Conservation (phyloP, 345 rosid genomes). For the Nephelium lappaceum region DNA sequence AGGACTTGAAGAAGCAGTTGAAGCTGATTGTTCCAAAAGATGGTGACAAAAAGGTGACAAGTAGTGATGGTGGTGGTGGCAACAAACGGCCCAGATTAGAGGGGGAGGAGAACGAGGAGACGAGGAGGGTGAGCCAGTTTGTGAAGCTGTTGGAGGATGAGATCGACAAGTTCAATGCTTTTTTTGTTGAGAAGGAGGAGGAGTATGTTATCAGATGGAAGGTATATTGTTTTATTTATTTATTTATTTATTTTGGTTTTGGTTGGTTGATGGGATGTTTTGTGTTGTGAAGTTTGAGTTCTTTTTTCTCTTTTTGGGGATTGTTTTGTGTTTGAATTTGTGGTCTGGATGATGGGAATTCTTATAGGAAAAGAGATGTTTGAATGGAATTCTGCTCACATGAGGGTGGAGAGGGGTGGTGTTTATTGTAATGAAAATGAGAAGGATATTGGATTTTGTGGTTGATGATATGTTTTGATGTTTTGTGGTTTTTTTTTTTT, state of each 20-base stretch:
- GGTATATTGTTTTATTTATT: slow-evolving; percentile 31
- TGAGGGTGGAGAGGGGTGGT: no score
- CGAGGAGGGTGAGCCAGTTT: slow-evolving; percentile 45
- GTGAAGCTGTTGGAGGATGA: slow-evolving; percentile 52
- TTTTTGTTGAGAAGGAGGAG: slow-evolving; percentile 59
- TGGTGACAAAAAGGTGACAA: background rate
- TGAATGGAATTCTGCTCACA: no score
- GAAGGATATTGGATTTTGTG: no score
- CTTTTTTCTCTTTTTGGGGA: no score
- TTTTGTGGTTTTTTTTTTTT: no score
- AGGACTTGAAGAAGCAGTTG: slow-evolving; percentile 66
- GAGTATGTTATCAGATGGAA: slow-evolving; percentile 57
- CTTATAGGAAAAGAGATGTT: no score
- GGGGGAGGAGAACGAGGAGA: slow-evolving; percentile 21
- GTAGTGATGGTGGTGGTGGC: background rate
- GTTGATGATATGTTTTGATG: no score
- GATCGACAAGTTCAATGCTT: slow-evolving; percentile 60
- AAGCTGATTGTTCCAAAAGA: slow-evolving; percentile 39
- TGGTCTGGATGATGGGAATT: background rate
- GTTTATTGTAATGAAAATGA: no score
- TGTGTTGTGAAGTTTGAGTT: no score
- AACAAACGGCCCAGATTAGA: slow-evolving; percentile 22
- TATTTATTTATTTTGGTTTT: no score
- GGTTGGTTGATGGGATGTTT: no score
- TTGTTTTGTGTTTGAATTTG: background rate